Percentiles rank a stretch among this genome's conserved stretches.
These are phyloP conservation scores for Scenedesmus sp. DNA, from an alignment of 163 green algal species.

Conservation along the genomic window DNA sequence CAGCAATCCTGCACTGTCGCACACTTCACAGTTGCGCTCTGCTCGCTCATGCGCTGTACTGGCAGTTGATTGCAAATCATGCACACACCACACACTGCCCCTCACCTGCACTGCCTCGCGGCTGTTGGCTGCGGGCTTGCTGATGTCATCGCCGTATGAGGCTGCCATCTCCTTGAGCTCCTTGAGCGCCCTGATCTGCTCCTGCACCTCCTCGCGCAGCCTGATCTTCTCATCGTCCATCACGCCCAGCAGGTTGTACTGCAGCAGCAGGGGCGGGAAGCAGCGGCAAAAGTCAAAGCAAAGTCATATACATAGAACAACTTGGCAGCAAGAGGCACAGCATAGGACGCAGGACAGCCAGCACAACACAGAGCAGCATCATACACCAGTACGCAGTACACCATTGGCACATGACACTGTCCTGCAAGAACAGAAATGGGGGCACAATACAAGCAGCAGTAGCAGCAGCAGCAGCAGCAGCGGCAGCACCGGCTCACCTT, in stretches of 20 bases:
- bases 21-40: too few relatives aligned
- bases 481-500: conserved; percentile 41
- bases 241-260: conserved; percentile 66
- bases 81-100: not conserved
- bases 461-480: too few relatives aligned
- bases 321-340: not conserved
- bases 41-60: too few relatives aligned
- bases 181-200: conserved; percentile 79
- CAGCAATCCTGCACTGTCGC: too few relatives aligned
- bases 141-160: conserved; percentile 77
- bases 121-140: conserved; percentile 57
- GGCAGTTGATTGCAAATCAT: not conserved
- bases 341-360: not conserved
- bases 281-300: not conserved
- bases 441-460: too few relatives aligned
- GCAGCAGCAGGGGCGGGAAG: not conserved
- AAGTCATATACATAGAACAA: too few relatives aligned
- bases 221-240: conserved; percentile 80
- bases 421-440: too few relatives aligned
- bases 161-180: conserved; percentile 80
- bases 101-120: conserved; percentile 71
- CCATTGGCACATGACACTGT: too few relatives aligned
- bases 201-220: conserved; percentile 77
- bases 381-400: not conserved
- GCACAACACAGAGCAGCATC: not conserved